A percentile compares a stretch with the other conserved stretches of the same genome.
Conservation (phyloP, 2,329 filamentous ascomycete species). For the Cladosporium sp. region DNA sequence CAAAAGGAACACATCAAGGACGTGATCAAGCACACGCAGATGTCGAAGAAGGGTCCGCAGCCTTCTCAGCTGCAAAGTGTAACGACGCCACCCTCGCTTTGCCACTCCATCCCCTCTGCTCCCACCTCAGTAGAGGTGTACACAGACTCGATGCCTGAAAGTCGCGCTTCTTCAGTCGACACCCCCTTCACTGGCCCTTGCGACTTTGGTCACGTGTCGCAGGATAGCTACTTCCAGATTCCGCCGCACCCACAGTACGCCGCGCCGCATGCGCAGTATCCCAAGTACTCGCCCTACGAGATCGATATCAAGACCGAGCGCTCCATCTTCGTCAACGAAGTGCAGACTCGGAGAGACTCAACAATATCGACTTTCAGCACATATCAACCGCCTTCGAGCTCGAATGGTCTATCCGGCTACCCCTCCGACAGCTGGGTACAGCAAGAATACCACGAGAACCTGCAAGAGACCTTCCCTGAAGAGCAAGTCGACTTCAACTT, state of each 20-base stretch:
- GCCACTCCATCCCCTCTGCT: constrained; percentile 59
- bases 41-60: constrained; percentile 72
- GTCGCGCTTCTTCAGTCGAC: constrained; percentile 70
- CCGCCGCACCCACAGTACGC: constrained; percentile 43
- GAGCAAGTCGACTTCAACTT: constrained; percentile 64
- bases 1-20: constrained; percentile 97
- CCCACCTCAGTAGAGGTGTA: constrained; percentile 67
- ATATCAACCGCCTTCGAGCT: constrained; percentile 71
- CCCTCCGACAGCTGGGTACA: constrained; percentile 65
- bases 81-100: constrained; percentile 68
- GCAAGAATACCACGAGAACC: constrained; percentile 62
- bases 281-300: constrained; percentile 72
- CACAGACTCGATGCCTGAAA: constrained; percentile 66
- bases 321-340: constrained; percentile 87
- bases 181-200: constrained; percentile 63
- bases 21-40: constrained; percentile 95
- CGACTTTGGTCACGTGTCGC: constrained; percentile 59
- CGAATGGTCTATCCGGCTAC: constrained; percentile 57
- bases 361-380: constrained; percentile 89
- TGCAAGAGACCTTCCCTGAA: constrained; percentile 58
- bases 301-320: constrained; percentile 94
- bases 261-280: constrained; percentile 35
- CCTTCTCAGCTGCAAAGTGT: constrained; percentile 30
- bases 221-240: constrained; percentile 56
- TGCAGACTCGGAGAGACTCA: constrained; percentile 78